Base-by-base conservation (phyloP, 768 basidiomycete genomes). In the Auricularia sp. region DNA sequence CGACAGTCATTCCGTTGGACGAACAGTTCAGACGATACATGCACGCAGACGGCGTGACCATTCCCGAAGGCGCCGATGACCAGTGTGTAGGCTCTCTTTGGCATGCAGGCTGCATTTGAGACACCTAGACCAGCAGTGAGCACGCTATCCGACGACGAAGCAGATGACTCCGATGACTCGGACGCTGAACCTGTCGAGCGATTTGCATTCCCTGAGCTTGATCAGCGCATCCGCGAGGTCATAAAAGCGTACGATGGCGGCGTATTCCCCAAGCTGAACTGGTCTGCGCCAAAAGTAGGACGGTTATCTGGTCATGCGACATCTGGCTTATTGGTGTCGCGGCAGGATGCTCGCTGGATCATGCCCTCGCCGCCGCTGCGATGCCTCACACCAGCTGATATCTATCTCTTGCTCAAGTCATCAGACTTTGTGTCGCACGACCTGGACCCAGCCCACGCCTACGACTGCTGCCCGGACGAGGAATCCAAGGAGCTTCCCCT, bases 261-360 rank as follows among this genome's bases (percentile, higher is more conserved):
- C 5, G 88, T 96, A 35, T 98, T 98, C 73, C 94, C 95, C 0
- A 98, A 98, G 76, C 85, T 98, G 64, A 98, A 97, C 71, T 97
- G 95, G 77, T 92, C 94, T 5, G 88, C 92, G n/a, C 95, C 95
- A 14, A 89, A 88, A 78, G 94, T 90, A 66, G 65, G 80, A 69
- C 45, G 10, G 54, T 11, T 1, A n/a, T 4, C 45, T 4, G 14
- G 29, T 29, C 29, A 29, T 29, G 5, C 10, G 29, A 16, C 58
- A 14, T 5, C 45, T 33, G 61, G 13, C 47, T 63, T 16, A 33
- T 54, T 35, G 33, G 54, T 33, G 54, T 44, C 24, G 44, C 62
- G 37, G 18, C 67, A 94, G 93, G 96, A 98, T 69, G 93, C 94
- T 36, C 83, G 90, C 3, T 98, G 94, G 92, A 83, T 97, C 62